Evolutionary conservation across 2,329 filamentous ascomycete species (phyloP), one percentile per base, ranked within the genome.

Genomic region (Hypoxylon sp.): DNA sequence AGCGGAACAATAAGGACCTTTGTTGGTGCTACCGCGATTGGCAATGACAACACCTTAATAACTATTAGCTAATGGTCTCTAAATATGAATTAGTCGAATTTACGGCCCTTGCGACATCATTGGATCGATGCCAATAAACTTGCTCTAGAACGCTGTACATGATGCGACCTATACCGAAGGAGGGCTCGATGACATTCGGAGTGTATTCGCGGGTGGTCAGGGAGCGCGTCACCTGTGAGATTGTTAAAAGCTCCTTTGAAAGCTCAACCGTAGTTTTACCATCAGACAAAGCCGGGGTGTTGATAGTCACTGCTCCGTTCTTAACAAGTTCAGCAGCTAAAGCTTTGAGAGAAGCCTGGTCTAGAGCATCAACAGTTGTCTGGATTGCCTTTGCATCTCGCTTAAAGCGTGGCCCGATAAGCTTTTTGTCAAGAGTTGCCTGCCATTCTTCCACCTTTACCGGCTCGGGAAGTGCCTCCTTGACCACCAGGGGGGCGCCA

Each of bases 371-470:
- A 27, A 91, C 82, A n/a, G 88, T 88, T 15, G 84, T 80, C 78
- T 91, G 88, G 19, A 92, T 86, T 3, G 85, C 84, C 79, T 89
- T 89, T 70, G 84, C 86, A 65, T 91, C 89, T 79, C 89, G 89
- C 82, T 89, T 91, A 81, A 91, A 91, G 68, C 85, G 86, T 21
- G 88, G 89, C 8, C 89, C 89, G 70, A 90, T 87, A 77, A 88
- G 89, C 83, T 91, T 91, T 84, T 91, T 91, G 74, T 91, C 86
- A 3, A 91, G 78, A 29, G 89, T 86, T 32, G 88, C 83, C 71
- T 88, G 84, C 90, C 91, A 98, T 81, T 97, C 93, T 81, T 97
- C 92, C 67, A 97, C 86, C 68, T 88, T 86, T 66, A 91, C 86
- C 19, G 95, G 95, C 78, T 92, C 89, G 53, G 92, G 88, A 58